phyloP scores from a whole-genome alignment of 2,329 filamentous ascomycete genomes.

The Botrytis porri region DNA sequence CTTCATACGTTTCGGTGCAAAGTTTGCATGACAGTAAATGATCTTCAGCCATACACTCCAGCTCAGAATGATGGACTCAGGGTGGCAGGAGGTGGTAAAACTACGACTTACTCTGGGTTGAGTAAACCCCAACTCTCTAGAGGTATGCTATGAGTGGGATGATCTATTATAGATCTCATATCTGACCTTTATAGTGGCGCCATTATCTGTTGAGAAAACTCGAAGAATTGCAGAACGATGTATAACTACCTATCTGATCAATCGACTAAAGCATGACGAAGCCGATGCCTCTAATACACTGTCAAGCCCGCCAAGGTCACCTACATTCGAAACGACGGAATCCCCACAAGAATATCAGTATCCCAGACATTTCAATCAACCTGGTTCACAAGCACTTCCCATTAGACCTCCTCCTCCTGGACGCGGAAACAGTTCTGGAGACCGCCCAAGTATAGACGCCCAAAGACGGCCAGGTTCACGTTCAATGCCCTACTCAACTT shows the following conservation, averaged over 20 bases:
- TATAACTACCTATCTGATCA: conserved; percentile 48
- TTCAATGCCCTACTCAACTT: conserved; percentile 30
- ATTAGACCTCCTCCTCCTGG: conserved; percentile 7
- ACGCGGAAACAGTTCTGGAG: neutral
- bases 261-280: conserved; percentile 39
- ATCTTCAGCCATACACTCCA: conserved; percentile 53
- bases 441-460: neutral
- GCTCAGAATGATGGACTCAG: conserved; percentile 15
- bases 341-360: conserved; percentile 3
- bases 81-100: conserved; percentile 24
- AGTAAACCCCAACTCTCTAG: conserved; percentile 24
- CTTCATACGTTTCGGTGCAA: conserved; percentile 76
- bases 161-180: neutral
- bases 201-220: conserved; percentile 60
- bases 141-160: conserved; percentile 23
- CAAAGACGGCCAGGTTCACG: conserved; percentile 5
- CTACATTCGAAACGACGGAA: neutral
- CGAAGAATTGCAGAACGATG: conserved; percentile 55
- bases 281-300: conserved; percentile 23
- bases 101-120: conserved; percentile 24
- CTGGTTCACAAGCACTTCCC: conserved; percentile 17
- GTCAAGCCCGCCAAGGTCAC: conserved; percentile 6
- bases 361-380: neutral
- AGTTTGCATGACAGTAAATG: conserved; percentile 81
- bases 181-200: conserved; percentile 38